Base-by-base conservation (phyloP, 108 stramenopile genomes). In the Pseudonitzschia multiseries region DNA sequence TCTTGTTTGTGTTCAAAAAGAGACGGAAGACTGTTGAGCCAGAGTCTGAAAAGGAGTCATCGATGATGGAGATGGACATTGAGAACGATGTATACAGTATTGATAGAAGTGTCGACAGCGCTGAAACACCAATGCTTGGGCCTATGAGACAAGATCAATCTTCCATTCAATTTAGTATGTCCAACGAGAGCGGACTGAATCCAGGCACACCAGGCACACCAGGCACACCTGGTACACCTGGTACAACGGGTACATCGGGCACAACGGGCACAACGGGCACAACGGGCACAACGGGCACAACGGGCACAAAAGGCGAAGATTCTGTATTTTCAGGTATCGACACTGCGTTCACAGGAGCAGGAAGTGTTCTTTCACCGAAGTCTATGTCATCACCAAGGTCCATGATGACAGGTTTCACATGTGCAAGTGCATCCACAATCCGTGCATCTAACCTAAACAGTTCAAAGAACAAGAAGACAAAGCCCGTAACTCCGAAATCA, bases 31-130 rank as follows among this genome's bases (percentile, higher is more conserved):
- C 63, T 1, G 43, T 27, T 0, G 54, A 42, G 15, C 21, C 65
- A 10, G 79, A 79, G 15, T 48, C 63, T 4, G 42, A 57, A 4
- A 73, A 79, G 22, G 50, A 57, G n/a, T 44, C 44, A 4, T 54
- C 9, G 26, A 36, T 68, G 18, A 53, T 74, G 26, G 21, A 52
- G 14, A 53, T 66, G 20, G 73, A 66, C 29, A 61, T 73, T 9
- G 79, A 74, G 41, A 70, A 70, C 41, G 79, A 72, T 8, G 41
- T 65, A 3, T 73, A 65, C 69, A 79, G 79, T 59, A 62, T 79
- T 17, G 79, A 79, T 65, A 54, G 64, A 43, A 79, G 79, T 43
- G 57, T 79, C 20, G 67, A 73, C 3, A 62, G 33, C 13, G 32
- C 61, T 21, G 44, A 67, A 29, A 70, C 71, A 36, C 28, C 41